A percentile compares a stretch with the other conserved stretches of the same genome.
Conservation (phyloP, 148 eudicot genomes). For the Fagopyrum homotropicum region DNA sequence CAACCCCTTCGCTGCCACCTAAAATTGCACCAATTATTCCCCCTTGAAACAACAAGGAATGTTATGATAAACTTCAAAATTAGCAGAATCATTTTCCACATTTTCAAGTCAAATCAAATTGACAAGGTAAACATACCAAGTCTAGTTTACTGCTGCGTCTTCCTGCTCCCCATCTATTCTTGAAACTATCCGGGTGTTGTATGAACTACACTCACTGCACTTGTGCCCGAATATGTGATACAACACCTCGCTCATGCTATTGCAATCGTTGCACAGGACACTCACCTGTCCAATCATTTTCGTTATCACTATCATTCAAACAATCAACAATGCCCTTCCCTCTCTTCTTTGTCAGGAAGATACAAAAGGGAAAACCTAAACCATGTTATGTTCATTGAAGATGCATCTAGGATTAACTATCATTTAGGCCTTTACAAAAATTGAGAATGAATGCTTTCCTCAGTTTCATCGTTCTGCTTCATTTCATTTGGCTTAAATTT, state of each 20-base stretch:
- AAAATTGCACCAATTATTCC: background rate
- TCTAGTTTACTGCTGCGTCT: conserved; percentile 3
- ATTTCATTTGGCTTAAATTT: no score
- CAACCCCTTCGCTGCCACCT: background rate
- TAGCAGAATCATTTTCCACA: background rate
- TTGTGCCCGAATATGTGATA: conserved; percentile 88
- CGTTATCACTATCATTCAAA: background rate
- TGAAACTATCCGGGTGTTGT: conserved; percentile 60
- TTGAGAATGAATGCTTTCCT: no score
- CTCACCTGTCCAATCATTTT: conserved; percentile 36
- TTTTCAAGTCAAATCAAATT: background rate
- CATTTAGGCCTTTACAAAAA: background rate
- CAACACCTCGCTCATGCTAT: conserved; percentile 39
- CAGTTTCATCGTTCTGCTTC: no score
- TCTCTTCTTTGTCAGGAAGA: background rate
- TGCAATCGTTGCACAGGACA: conserved; percentile 82
- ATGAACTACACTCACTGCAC: conserved; percentile 66
- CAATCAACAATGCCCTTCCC: background rate
- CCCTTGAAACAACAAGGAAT: background rate
- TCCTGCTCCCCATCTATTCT: conserved; percentile 21
- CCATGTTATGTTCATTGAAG: background rate
- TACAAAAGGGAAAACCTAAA: background rate
- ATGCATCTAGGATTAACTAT: background rate
- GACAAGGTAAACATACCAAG: background rate
- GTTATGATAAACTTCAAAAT: background rate